These are phyloP conservation scores for Scutellaria baicalensis DNA, from an alignment of 257 asterid species.

Conservation along the genomic window DNA sequence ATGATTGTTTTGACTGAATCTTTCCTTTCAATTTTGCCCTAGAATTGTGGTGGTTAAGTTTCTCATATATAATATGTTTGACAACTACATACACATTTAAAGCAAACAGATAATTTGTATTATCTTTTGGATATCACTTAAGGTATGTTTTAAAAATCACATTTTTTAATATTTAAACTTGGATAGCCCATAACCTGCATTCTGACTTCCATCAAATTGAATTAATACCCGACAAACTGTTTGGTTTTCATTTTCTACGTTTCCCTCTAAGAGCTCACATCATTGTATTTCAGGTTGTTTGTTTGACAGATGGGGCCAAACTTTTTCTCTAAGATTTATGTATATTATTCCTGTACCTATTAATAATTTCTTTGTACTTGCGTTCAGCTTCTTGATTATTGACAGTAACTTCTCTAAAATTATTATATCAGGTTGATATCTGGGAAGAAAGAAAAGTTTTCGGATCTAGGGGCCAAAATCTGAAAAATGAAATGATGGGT, in stretches of 20 bases:
- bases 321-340: neutral
- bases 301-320: neutral
- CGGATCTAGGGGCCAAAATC: conserved; percentile 90
- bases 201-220: too few relatives aligned
- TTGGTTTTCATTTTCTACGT: neutral
- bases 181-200: too few relatives aligned
- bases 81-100: too few relatives aligned
- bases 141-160: too few relatives aligned
- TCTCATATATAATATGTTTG: too few relatives aligned
- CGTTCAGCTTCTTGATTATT: neutral
- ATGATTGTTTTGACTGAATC: too few relatives aligned
- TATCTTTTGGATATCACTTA: too few relatives aligned
- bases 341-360: neutral
- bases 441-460: conserved; percentile 97
- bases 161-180: too few relatives aligned
- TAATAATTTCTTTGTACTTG: neutral
- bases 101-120: too few relatives aligned
- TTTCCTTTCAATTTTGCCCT: too few relatives aligned
- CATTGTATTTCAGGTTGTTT: neutral
- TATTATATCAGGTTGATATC: conserved; percentile 58
- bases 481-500: conserved; percentile 68
- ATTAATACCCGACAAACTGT: neutral
- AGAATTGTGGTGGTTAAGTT: too few relatives aligned
- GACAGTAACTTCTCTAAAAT: neutral
- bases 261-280: neutral